A percentile compares a stretch with the other conserved stretches of the same genome.
phyloP scores from a whole-genome alignment of 306 rosid species.

The Acacia crassicarpa region DNA sequence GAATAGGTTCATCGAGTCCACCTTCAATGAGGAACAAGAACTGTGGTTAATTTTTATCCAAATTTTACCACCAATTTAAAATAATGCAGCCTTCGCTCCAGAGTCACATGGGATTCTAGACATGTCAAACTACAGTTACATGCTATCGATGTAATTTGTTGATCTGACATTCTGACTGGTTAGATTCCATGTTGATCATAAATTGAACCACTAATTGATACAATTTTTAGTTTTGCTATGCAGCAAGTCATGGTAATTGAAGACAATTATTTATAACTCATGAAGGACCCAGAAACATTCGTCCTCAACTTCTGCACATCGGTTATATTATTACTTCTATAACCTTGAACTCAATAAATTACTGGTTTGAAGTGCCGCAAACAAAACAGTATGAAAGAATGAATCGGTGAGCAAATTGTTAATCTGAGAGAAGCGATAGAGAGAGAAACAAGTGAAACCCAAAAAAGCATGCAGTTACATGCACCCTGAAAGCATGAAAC shows the following conservation, averaged over 20 bases:
- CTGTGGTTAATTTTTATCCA: conserved; percentile 4
- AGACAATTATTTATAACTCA: background rate
- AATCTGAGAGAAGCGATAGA: background rate
- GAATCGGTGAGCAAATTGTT: background rate
- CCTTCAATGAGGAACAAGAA: conserved; percentile 48
- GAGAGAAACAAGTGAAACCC: conserved; percentile 13
- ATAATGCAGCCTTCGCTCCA: background rate
- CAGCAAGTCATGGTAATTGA: conserved; percentile 5
- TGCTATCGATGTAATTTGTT: conserved; percentile 2
- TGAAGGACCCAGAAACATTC: background rate
- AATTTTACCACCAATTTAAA: background rate
- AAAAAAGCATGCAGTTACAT: background rate
- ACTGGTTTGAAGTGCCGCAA: background rate
- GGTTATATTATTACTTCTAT: conserved; percentile 5
- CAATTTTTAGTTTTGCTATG: background rate
- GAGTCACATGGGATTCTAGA: background rate
- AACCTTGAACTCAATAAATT: background rate
- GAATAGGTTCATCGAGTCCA: conserved; percentile 84
- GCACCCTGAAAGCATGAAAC: background rate
- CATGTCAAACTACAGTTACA: background rate
- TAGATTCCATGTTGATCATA: background rate
- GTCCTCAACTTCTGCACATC: background rate
- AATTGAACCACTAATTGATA: background rate
- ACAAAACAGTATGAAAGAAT: conserved; percentile 23
- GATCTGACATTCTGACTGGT: background rate